Percentiles rank a stretch among this genome's conserved stretches.
Evolutionary conservation across 2,329 filamentous ascomycete genomes (phyloP).

Genomic region (Penicillium sp.): DNA sequence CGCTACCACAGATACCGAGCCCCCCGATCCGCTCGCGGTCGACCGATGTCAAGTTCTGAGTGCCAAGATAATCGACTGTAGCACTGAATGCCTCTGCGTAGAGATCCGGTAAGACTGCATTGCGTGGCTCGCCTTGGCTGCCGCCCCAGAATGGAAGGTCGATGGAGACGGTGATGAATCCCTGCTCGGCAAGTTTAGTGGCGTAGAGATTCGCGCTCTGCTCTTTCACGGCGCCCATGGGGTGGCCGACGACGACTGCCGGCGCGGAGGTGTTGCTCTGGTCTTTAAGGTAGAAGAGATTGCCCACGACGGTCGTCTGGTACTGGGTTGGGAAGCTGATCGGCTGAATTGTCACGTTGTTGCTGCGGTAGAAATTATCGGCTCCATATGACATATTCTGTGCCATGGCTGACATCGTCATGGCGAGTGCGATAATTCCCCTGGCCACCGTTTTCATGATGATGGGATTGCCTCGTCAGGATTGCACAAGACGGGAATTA

Average conservation of each 20-base stretch:
- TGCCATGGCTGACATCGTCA: slow-evolving; percentile 16
- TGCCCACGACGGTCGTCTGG: slow-evolving; percentile 21
- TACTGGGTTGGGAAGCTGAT: slow-evolving; percentile 25
- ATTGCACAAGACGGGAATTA: neutral
- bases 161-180: slow-evolving; percentile 27
- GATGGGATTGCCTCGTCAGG: neutral
- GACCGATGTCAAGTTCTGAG: slow-evolving; percentile 16
- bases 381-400: slow-evolving; percentile 31
- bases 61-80: slow-evolving; percentile 33
- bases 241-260: slow-evolving; percentile 30
- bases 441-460: slow-evolving; percentile 12
- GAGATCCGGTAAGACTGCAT: slow-evolving; percentile 26
- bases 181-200: slow-evolving; percentile 29
- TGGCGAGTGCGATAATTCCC: slow-evolving; percentile 9
- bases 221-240: slow-evolving; percentile 33
- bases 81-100: slow-evolving; percentile 31
- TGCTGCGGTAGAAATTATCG: slow-evolving; percentile 31
- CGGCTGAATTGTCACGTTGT: slow-evolving; percentile 20
- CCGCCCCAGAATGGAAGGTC: slow-evolving; percentile 31
- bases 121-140: slow-evolving; percentile 30
- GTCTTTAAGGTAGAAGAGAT: slow-evolving; percentile 24
- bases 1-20: slow-evolving; percentile 34
- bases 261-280: slow-evolving; percentile 11
- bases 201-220: slow-evolving; percentile 31
- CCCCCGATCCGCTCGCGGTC: slow-evolving; percentile 32